Percentiles rank a stretch among this genome's conserved stretches.
Evolutionary conservation across 352 stramenopile species (phyloP).

Genomic region (Phytophthora gonapodyides): DNA sequence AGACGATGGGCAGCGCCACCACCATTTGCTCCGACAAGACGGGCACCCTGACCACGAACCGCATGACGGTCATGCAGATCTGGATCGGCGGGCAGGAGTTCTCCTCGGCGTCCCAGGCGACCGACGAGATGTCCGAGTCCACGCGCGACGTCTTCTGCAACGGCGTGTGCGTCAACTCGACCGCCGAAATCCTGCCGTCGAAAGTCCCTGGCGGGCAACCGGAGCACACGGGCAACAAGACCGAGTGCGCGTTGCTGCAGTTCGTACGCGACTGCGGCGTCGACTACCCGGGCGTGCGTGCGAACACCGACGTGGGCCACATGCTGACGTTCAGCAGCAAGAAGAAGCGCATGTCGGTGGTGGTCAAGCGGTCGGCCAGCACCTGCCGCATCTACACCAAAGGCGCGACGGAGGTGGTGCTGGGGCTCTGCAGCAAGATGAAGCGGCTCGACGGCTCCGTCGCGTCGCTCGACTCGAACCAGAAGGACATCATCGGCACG

Average conservation of each 20-base stretch:
- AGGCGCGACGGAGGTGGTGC: slow-evolving; percentile 73
- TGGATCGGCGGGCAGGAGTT: slow-evolving; percentile 78
- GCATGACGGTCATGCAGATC: slow-evolving; percentile 96
- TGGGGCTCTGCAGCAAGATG: slow-evolving; percentile 73
- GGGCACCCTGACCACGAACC: slow-evolving; percentile 96
- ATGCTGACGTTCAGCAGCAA: slow-evolving; percentile 87
- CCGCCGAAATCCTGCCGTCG: slow-evolving; percentile 64
- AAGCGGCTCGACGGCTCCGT: slow-evolving; percentile 69
- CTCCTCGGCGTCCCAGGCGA: slow-evolving; percentile 46
- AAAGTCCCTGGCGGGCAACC: slow-evolving; percentile 57
- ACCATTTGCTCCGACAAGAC: slow-evolving; percentile 99
- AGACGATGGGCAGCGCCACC: slow-evolving; percentile 95
- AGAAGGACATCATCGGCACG: slow-evolving; percentile 68
- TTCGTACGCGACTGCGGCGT: slow-evolving; percentile 75
- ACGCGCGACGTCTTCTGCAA: slow-evolving; percentile 74
- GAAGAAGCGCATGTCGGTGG: slow-evolving; percentile 86
- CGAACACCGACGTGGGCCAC: slow-evolving; percentile 58
- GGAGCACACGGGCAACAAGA: slow-evolving; percentile 86
- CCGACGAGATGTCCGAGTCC: slow-evolving; percentile 61
- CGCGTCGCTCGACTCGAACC: slow-evolving; percentile 45
- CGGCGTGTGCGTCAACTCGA: slow-evolving; percentile 76
- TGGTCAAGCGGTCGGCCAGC: slow-evolving; percentile 49
- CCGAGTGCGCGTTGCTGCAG: slow-evolving; percentile 75
- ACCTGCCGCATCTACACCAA: slow-evolving; percentile 81
- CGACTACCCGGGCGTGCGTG: slow-evolving; percentile 58